Evolutionary conservation across 2,329 filamentous ascomycete genomes (phyloP).

Genomic region (Penicillium sp.): DNA sequence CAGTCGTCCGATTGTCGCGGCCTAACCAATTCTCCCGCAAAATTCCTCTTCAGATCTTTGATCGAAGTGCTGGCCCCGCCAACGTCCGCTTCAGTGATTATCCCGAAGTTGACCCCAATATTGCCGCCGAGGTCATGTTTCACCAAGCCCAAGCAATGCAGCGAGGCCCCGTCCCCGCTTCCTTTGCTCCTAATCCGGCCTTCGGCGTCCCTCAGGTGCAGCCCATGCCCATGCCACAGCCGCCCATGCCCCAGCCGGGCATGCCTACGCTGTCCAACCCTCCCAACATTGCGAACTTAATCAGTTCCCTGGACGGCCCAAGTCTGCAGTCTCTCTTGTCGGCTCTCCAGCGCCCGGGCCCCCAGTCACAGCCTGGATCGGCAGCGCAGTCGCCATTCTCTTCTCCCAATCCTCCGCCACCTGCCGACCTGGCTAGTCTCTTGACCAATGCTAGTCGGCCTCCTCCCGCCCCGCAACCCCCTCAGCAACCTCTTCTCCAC

Average conservation of each 20-base stretch:
- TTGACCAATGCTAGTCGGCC: constrained; percentile 44
- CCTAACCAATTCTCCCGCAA: constrained; percentile 71
- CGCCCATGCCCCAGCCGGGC: constrained; percentile 36
- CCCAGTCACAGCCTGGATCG: constrained; percentile 37
- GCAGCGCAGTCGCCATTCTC: constrained; percentile 41
- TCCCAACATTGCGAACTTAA: constrained; percentile 65
- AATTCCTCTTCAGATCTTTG: constrained; percentile 83
- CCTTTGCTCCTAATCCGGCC: constrained; percentile 41
- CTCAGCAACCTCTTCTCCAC: constrained; percentile 33
- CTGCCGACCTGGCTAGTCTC: constrained; percentile 47
- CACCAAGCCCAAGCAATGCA: constrained; percentile 54
- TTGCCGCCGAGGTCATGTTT: constrained; percentile 79
- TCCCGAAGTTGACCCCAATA: constrained; percentile 74
- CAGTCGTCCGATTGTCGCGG: constrained; percentile 76
- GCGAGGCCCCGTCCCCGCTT: constrained; percentile 40
- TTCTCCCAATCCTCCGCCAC: constrained; percentile 36
- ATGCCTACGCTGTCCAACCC: constrained; percentile 41
- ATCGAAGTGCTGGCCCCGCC: constrained; percentile 72
- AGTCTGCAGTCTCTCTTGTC: constrained; percentile 73
- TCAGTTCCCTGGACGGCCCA: constrained; percentile 69
- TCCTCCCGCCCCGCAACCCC: constrained; percentile 36
- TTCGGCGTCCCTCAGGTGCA: constrained; percentile 42
- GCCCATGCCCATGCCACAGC: constrained; percentile 36
- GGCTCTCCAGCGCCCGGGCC: constrained; percentile 55
- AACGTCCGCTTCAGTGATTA: constrained; percentile 89